phyloP scores from a whole-genome alignment of 1,284 basidiomycete species.

The Cerrena zonata region DNA sequence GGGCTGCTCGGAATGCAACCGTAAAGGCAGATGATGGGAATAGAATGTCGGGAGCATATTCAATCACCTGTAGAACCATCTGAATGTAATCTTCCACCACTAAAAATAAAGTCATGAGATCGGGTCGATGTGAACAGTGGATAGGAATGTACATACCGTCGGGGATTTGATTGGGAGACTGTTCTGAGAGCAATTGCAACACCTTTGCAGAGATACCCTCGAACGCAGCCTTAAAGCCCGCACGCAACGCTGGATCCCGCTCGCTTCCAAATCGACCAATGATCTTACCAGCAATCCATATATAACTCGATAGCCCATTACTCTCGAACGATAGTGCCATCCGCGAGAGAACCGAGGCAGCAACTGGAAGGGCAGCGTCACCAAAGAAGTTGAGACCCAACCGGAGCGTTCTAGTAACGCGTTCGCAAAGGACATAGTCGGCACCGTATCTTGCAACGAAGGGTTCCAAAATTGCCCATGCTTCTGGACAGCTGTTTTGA shows the following conservation, averaged over 20 bases:
- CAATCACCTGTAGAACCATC: conserved; percentile 67
- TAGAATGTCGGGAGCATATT: conserved; percentile 69
- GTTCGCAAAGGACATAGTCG: conserved; percentile 77
- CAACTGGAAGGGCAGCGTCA: conserved; percentile 57
- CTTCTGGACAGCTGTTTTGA: conserved; percentile 70
- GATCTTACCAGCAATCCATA: conserved; percentile 91
- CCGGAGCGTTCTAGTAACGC: conserved; percentile 82
- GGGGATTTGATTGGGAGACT: conserved; percentile 67
- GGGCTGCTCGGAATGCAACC: conserved; percentile 66
- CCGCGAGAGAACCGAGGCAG: conserved; percentile 67
- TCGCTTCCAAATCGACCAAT: conserved; percentile 69
- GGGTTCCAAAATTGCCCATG: conserved; percentile 79
- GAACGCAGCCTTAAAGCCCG: conserved; percentile 60
- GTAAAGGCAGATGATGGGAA: conserved; percentile 75
- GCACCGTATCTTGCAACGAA: conserved; percentile 80
- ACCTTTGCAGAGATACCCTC: conserved; percentile 72
- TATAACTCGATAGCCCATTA: conserved; percentile 81
- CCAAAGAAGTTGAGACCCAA: conserved; percentile 82
- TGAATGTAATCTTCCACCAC: conserved; percentile 94
- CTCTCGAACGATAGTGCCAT: conserved; percentile 77
- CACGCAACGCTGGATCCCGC: conserved; percentile 46
- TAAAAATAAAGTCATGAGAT: conserved; percentile 7
- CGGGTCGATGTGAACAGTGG: neutral
- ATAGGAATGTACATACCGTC: conserved; percentile 56
- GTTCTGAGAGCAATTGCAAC: conserved; percentile 60